Base-by-base conservation (phyloP, 2,329 filamentous ascomycete genomes). In the Fusarium sp. region DNA sequence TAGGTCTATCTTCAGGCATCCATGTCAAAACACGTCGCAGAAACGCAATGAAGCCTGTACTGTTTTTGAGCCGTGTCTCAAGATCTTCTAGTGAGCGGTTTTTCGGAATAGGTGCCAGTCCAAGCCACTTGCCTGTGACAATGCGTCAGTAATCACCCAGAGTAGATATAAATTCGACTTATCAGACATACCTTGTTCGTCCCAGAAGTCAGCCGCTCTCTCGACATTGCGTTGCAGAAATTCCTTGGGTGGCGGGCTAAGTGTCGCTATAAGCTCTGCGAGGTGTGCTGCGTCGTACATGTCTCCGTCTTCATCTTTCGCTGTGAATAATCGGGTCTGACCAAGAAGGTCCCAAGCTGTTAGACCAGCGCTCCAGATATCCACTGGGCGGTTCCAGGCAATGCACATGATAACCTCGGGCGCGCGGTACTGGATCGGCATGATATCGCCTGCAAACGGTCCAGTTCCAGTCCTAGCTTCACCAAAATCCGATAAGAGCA, bases 291-390 rank as follows among this genome's bases (percentile, higher is more conserved):
- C 76, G 45, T 79, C 74, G 17, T 65, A 79, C 39, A 75, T 68
- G 9, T 63, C 65, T 2, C 72, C 74, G 22, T 78, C 66, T n/a
- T 75, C 67, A 18, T 76, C 72, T 17, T 58, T 63, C 3, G 74
- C 74, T 0, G 58, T 75, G 59, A 80, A 79, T 0, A 80, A 52
- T 5, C 61, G 60, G 4, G 61, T 74, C 2, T 52, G 52, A 20
- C 74, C 61, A 15, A 79, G 66, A 14, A 80, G 57, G 44, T 79
- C 72, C 78, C 75, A 79, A 9, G 74, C 77, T 2, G 75, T 77
- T 5, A 80, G 73, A 8, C 76, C 77, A 22, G 78, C 73, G n/a
- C 75, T 80, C 79, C 78, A 80, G 10, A 81, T 75, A 39, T 80
- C 77, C 1, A 79, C 78, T 1, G 76, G 66, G 24, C 70, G 79